Evolutionary conservation across 495 filamentous ascomycete species (phyloP).

Genomic region (Tuber aestivum): DNA sequence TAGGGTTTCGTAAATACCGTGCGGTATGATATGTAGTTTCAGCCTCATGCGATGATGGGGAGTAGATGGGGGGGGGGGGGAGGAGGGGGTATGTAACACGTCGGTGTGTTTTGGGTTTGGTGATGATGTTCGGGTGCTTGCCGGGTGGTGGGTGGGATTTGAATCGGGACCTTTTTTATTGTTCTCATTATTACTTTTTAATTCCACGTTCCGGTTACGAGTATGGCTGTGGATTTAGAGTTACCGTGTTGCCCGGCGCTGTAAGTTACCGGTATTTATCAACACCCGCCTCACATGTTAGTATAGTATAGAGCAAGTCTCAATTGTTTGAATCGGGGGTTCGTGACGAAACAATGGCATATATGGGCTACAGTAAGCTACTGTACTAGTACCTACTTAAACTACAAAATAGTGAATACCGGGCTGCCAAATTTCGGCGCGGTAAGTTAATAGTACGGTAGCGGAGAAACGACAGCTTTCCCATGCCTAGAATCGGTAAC

Average conservation of each 20-base stretch:
- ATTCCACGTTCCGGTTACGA: neutral
- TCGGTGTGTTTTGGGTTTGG: conserved; percentile 1
- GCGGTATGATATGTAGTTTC: conserved; percentile 1
- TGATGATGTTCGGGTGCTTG: neutral
- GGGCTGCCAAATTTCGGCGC: neutral
- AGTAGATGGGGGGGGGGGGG: neutral
- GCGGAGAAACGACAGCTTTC: neutral
- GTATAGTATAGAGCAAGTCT: neutral
- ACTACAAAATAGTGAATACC: neutral
- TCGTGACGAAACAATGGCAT: neutral
- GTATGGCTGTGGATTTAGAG: neutral
- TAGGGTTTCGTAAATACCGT: conserved; percentile 1
- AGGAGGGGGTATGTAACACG: neutral
- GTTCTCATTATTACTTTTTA: neutral
- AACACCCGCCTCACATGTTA: neutral
- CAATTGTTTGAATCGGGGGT: neutral
- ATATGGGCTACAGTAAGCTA: neutral
- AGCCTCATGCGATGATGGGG: conserved; percentile 4
- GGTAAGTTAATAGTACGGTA: neutral
- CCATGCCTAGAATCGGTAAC: neutral
- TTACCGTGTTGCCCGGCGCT: neutral
- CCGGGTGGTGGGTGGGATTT: neutral
- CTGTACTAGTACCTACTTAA: no score
- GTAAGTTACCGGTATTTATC: neutral
- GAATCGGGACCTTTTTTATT: neutral